A percentile compares a stretch with the other conserved stretches of the same genome.
Conservation (phyloP, 495 filamentous ascomycete species). For the Penicillium flavigenum region DNA sequence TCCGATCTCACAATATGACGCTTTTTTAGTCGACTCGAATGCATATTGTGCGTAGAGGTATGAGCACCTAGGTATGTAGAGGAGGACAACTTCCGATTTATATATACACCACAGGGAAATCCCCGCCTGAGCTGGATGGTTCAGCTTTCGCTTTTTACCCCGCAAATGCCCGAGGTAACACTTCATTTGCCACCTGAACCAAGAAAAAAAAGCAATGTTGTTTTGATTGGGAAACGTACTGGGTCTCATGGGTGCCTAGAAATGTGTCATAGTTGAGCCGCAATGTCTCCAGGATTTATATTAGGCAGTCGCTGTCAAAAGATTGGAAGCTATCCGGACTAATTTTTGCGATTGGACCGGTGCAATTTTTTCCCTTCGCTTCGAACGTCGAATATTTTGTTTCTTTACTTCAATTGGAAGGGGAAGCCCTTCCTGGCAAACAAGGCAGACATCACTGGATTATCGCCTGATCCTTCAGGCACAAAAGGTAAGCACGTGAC, state of each 20-base stretch:
- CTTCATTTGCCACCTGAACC: no score
- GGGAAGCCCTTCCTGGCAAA: no score
- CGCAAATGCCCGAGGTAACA: neutral
- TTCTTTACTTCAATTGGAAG: no score
- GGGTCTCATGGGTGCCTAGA: neutral
- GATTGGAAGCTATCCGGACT: no score
- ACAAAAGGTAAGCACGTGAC: no score
- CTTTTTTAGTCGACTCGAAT: neutral
- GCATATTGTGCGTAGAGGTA: neutral
- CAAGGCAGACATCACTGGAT: no score
- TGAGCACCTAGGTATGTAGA: neutral
- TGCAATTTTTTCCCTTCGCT: no score
- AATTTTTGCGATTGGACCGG: no score
- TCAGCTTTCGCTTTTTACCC: neutral
- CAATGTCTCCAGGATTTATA: neutral
- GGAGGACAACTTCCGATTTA: neutral
- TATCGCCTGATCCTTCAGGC: no score
- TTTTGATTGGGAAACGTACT: neutral
- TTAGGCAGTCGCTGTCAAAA: neutral
- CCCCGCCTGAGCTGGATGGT: neutral
- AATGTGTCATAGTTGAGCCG: no score
- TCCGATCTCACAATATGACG: neutral
- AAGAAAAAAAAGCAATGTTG: neutral
- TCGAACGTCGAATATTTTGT: no score
- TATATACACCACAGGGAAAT: neutral